Evolutionary conservation across 495 filamentous ascomycete genomes (phyloP).

Genomic region (Penicillium salamii): DNA sequence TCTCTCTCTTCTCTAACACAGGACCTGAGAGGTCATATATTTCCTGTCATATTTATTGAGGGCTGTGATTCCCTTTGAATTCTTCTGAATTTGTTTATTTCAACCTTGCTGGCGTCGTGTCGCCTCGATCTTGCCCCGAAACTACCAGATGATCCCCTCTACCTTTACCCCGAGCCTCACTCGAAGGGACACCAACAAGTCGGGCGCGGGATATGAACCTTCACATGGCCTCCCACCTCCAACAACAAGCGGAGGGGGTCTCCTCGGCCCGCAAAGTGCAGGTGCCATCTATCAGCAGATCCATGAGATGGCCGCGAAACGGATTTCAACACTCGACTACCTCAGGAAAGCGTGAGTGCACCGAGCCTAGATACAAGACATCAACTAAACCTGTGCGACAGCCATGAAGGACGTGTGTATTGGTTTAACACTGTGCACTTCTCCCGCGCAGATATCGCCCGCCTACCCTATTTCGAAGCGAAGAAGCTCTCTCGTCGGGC

Average conservation of each 20-base stretch:
- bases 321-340: conserved; percentile 95
- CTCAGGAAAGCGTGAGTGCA: conserved; percentile 78
- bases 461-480: conserved; percentile 80
- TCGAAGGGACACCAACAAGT: conserved; percentile 40
- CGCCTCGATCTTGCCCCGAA: conserved; percentile 4
- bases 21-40: too few relatives aligned
- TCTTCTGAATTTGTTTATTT: too few relatives aligned
- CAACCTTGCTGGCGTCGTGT: too few relatives aligned
- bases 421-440: conserved; percentile 98
- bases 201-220: conserved; percentile 29
- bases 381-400: conserved; percentile 25
- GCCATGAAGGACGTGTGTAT: conserved; percentile 89
- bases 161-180: conserved; percentile 34
- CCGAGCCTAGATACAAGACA: too few relatives aligned
- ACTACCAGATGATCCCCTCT: conserved; percentile 33
- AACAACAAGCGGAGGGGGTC: conserved; percentile 31
- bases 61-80: too few relatives aligned
- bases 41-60: conserved; percentile 5
- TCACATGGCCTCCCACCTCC: conserved; percentile 24
- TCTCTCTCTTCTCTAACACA: neutral
- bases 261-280: conserved; percentile 58
- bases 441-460: conserved; percentile 73
- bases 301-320: conserved; percentile 82
- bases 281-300: conserved; percentile 76
- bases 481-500: conserved; percentile 81